Percentiles rank a stretch among this genome's conserved stretches.
These are phyloP conservation scores for Cryptosporidium andersoni DNA, from an alignment of 169 alveolate species.

Conservation along the genomic window DNA sequence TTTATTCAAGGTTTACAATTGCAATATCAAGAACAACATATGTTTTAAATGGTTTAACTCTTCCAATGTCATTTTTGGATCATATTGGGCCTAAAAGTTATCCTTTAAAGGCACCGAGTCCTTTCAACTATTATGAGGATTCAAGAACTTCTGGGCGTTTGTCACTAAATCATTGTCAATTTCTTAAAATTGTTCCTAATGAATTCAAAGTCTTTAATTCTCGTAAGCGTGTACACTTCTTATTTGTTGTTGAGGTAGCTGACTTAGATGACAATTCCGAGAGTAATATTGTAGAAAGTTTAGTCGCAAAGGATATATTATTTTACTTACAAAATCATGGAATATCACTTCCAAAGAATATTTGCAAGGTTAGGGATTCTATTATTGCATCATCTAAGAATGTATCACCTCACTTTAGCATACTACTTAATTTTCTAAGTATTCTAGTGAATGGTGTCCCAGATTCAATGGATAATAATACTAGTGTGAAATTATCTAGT, in stretches of 20 bases:
- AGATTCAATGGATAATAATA: constrained; percentile 17
- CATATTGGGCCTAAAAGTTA: not conserved
- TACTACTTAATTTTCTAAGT: constrained; percentile 41
- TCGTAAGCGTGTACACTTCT: constrained; percentile 86
- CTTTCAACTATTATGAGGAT: constrained; percentile 7
- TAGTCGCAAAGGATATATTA: constrained; percentile 74
- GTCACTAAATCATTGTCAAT: constrained; percentile 75
- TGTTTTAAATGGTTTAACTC: constrained; percentile 31
- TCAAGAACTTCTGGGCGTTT: not conserved
- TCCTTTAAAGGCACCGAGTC: not conserved
- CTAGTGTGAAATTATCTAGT: not conserved
- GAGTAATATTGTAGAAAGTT: constrained; percentile 73
- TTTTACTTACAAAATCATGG: constrained; percentile 70
- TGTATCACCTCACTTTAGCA: not conserved
- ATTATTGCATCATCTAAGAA: not conserved
- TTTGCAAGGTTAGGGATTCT: not conserved
- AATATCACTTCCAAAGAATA: constrained; percentile 6
- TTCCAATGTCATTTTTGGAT: constrained; percentile 51
- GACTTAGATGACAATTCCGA: constrained; percentile 82
- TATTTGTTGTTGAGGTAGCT: constrained; percentile 86
- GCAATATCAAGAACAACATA: constrained; percentile 47
- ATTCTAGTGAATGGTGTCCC: constrained; percentile 51
- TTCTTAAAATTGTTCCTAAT: constrained; percentile 80
- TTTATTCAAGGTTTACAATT: constrained; percentile 65
- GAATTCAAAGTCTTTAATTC: constrained; percentile 85